A percentile compares a stretch with the other conserved stretches of the same genome.
Conservation (phyloP, 164 flowering plant species). For the Warburgia ugandensis region DNA sequence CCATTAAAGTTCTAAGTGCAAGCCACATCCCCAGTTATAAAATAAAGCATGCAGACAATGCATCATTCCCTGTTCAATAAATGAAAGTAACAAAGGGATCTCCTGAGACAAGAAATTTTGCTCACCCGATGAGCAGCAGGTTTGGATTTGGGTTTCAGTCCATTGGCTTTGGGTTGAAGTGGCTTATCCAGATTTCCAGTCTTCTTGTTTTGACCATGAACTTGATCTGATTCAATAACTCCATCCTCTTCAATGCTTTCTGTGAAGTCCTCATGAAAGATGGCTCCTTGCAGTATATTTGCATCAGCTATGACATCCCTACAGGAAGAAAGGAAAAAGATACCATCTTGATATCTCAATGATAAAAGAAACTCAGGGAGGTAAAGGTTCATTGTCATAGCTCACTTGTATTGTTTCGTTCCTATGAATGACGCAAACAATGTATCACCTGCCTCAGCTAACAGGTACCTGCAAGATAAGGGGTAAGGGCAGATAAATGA, state of each 20-base stretch:
- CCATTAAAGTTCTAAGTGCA: too few relatives aligned
- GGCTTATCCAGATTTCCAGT: conserved; percentile 30
- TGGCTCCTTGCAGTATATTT: conserved; percentile 90
- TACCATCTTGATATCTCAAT: conserved; percentile 1
- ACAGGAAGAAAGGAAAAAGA: conserved; percentile 4
- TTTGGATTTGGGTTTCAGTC: conserved; percentile 37
- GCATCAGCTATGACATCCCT: conserved; percentile 93
- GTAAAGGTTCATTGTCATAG: neutral
- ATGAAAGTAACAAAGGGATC: too few relatives aligned
- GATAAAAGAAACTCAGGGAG: neutral
- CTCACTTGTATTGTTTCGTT: conserved; percentile 94
- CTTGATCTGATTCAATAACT: conserved; percentile 25
- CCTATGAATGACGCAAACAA: conserved; percentile 96
- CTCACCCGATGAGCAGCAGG: conserved; percentile 95
- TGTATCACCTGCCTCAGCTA: conserved; percentile 98
- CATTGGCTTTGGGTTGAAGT: conserved; percentile 38
- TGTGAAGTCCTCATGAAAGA: conserved; percentile 71
- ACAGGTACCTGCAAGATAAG: conserved; percentile 53
- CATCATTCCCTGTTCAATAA: too few relatives aligned
- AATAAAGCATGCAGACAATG: too few relatives aligned
- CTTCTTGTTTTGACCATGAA: conserved; percentile 27
- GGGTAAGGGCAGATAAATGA: neutral
- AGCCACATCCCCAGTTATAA: neutral
- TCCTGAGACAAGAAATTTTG: too few relatives aligned
- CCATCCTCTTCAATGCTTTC: conserved; percentile 44